Percentiles rank a stretch among this genome's conserved stretches.
These are phyloP conservation scores for Syzygium oleosum DNA, from an alignment of 345 rosid species.

Conservation along the genomic window DNA sequence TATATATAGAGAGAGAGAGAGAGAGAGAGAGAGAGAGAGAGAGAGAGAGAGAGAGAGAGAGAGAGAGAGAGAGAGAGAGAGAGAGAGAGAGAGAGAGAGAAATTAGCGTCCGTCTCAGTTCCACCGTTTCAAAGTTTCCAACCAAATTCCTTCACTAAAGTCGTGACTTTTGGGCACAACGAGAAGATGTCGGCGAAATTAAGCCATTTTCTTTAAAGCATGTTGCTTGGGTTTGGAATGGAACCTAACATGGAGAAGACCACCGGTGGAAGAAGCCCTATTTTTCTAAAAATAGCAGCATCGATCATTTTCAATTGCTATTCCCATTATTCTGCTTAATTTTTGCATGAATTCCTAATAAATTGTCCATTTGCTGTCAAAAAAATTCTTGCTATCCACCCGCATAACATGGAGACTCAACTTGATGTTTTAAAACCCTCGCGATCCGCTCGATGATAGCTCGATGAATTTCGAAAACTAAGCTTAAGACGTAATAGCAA, in stretches of 20 bases:
- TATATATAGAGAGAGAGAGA: no score
- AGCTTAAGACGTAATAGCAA: neutral
- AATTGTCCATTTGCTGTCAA: neutral
- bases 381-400: no score
- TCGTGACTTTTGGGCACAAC: neutral
- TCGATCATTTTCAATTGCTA: neutral
- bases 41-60: no score
- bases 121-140: neutral
- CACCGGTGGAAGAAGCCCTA: neutral
- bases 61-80: no score
- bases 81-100: no score
- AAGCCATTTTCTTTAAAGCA: neutral
- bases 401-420: no score
- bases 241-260: neutral
- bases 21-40: no score
- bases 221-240: neutral
- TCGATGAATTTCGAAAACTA: neutral
- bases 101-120: no score
- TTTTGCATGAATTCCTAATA: neutral
- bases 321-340: neutral
- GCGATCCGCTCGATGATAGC: neutral
- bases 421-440: neutral
- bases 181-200: neutral
- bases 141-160: neutral
- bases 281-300: neutral